Conservation (phyloP, 1,284 basidiomycete genomes). For the Gymnopus androsaceus region DNA sequence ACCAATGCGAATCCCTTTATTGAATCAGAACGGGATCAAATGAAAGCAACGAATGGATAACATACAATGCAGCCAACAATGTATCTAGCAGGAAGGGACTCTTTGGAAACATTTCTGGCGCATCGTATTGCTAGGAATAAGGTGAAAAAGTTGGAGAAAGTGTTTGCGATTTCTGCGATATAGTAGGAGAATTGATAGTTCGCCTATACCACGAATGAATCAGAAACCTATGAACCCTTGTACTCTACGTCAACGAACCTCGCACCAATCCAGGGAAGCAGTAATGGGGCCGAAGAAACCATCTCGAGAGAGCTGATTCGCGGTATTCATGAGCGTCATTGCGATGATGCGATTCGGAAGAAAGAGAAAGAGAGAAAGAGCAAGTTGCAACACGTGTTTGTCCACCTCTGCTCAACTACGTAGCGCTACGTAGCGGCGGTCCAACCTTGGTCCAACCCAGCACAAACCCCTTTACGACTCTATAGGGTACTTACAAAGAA, state of each 20-base stretch:
- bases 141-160: conserved; percentile 62
- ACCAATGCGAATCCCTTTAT: conserved; percentile 59
- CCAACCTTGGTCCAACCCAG: too few species aligned
- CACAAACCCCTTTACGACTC: too few species aligned
- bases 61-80: conserved; percentile 52
- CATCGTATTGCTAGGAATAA: conserved; percentile 52
- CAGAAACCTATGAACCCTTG: not conserved
- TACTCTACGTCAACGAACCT: conserved; percentile 38
- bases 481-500: too few species aligned
- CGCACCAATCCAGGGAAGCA: conserved; percentile 72
- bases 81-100: conserved; percentile 54
- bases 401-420: too few species aligned
- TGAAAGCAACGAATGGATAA: conserved; percentile 9
- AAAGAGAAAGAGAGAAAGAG: not conserved
- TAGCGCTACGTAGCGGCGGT: too few species aligned
- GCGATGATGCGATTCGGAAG: too few species aligned
- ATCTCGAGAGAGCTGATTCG: conserved; percentile 2
- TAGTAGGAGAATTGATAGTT: conserved; percentile 74
- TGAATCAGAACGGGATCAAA: not conserved
- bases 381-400: not conserved
- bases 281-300: conserved; percentile 66
- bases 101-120: conserved; percentile 33
- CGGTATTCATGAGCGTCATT: conserved; percentile 1
- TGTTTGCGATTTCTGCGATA: conserved; percentile 68
- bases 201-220: conserved; percentile 37